Percentiles rank a stretch among this genome's conserved stretches.
Conservation (phyloP, 805 yeast species). For the Schizosaccharomyces japonicus region DNA sequence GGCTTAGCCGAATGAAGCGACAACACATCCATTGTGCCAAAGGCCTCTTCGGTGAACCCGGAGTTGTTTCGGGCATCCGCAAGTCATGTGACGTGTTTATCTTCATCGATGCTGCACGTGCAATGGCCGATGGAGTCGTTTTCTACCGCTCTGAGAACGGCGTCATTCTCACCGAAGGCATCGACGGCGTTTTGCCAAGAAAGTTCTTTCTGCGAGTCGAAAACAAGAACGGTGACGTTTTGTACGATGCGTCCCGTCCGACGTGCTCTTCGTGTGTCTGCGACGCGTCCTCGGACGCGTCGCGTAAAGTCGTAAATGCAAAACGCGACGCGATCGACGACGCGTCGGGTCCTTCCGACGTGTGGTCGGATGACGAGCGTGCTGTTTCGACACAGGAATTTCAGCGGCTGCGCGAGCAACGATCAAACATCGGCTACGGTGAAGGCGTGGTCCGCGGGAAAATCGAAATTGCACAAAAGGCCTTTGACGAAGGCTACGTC, state of each 20-base stretch:
- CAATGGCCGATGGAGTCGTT: slow-evolving; percentile 22
- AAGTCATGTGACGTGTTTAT: slow-evolving; percentile 32
- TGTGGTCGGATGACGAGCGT: neutral
- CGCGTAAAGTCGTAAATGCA: neutral
- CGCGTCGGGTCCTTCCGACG: neutral
- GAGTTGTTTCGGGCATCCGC: slow-evolving; percentile 55
- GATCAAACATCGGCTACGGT: neutral
- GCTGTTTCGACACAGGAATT: neutral
- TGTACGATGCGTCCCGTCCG: neutral
- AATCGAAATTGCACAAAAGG: slow-evolving; percentile 1
- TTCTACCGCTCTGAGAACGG: slow-evolving; percentile 48
- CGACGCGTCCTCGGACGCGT: too few relatives aligned
- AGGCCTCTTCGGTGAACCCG: slow-evolving; percentile 24
- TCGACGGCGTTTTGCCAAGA: slow-evolving; percentile 28
- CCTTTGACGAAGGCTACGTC: neutral
- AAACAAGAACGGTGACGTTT: slow-evolving; percentile 13
- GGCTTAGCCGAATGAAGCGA: slow-evolving; percentile 44
- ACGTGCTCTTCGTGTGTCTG: too few relatives aligned
- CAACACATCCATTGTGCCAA: slow-evolving; percentile 72
- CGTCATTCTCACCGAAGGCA: slow-evolving; percentile 47
- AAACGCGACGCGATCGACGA: neutral
- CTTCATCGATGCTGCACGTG: slow-evolving; percentile 31
- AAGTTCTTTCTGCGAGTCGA: slow-evolving; percentile 23
- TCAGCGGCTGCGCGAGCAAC: neutral
- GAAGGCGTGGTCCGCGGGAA: neutral